Conservation (phyloP, 2,329 filamentous ascomycete species). For the Nemania sp. region DNA sequence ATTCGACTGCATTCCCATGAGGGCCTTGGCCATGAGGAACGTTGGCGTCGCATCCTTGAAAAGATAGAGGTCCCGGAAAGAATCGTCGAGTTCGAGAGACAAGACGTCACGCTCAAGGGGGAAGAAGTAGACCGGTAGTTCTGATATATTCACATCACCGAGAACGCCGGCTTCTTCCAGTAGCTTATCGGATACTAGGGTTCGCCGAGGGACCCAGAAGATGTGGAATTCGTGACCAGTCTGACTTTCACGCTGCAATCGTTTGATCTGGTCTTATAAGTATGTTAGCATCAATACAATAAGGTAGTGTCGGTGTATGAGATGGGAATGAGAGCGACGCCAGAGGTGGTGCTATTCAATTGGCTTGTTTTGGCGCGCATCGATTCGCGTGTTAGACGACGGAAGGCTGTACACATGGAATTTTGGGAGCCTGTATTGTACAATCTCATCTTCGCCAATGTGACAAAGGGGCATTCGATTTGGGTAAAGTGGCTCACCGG, state of each 20-base stretch:
- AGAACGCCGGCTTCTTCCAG: conserved; percentile 92
- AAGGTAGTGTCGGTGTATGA: conserved; percentile 49
- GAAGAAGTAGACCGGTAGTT: conserved; percentile 88
- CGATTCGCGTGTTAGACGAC: conserved; percentile 59
- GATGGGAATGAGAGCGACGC: conserved; percentile 41
- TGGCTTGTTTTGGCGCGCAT: conserved; percentile 56
- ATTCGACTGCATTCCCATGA: conserved; percentile 92
- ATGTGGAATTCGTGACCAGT: conserved; percentile 95
- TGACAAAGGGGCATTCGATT: neutral
- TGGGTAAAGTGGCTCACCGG: conserved; percentile 65
- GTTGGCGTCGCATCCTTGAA: conserved; percentile 90
- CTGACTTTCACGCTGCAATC: conserved; percentile 83
- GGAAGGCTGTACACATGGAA: conserved; percentile 22
- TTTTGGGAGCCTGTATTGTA: conserved; percentile 21
- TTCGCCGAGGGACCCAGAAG: conserved; percentile 93
- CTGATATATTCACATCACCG: conserved; percentile 86
- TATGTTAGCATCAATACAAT: conserved; percentile 63
- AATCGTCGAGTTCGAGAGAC: conserved; percentile 85
- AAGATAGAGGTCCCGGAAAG: conserved; percentile 86
- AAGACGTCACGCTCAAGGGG: conserved; percentile 89
- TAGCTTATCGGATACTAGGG: conserved; percentile 86
- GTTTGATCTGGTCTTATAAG: conserved; percentile 81
- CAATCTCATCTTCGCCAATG: neutral
- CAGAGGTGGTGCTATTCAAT: conserved; percentile 39
- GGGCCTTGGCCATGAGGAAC: conserved; percentile 83